Evolutionary conservation across 2,329 filamentous ascomycete species (phyloP).

Genomic region (Pleurostoma richardsiae): DNA sequence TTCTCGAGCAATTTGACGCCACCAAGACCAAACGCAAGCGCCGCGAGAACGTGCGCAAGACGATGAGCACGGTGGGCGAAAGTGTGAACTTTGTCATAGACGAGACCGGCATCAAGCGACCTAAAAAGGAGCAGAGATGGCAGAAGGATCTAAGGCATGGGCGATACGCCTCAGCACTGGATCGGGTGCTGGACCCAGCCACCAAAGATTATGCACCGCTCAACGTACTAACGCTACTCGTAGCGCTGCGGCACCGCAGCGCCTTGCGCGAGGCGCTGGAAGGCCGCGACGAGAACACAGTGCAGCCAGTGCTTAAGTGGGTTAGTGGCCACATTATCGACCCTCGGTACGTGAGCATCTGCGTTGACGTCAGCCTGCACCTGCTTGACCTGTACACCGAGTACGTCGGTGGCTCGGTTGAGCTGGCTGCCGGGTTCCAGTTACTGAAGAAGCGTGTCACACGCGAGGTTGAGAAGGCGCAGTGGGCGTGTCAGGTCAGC

Average conservation of each 20-base stretch:
- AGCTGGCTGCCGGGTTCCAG: conserved; percentile 67
- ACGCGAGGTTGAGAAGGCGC: conserved; percentile 74
- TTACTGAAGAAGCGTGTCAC: conserved; percentile 66
- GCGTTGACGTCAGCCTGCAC: conserved; percentile 76
- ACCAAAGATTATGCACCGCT: conserved; percentile 52
- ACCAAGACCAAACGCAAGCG: conserved; percentile 66
- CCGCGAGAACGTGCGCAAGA: conserved; percentile 34
- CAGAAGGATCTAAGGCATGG: conserved; percentile 76
- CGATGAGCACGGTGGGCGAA: conserved; percentile 79
- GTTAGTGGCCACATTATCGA: conserved; percentile 75
- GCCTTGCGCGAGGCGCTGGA: conserved; percentile 77
- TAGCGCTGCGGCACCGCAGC: conserved; percentile 80
- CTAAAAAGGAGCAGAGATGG: conserved; percentile 68
- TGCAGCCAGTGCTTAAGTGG: conserved; percentile 83
- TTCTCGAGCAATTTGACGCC: conserved; percentile 73
- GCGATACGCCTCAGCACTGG: conserved; percentile 71
- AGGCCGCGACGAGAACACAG: conserved; percentile 72
- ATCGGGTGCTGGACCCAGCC: conserved; percentile 62
- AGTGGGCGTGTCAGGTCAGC: conserved; percentile 73
- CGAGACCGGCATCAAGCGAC: conserved; percentile 34
- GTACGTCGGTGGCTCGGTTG: conserved; percentile 67
- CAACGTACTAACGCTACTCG: conserved; percentile 69
- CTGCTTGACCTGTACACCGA: conserved; percentile 85
- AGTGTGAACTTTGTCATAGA: conserved; percentile 86
- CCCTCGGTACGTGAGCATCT: conserved; percentile 73